phyloP scores from a whole-genome alignment of 768 basidiomycete genomes.

The Boletus rubescentipes region DNA sequence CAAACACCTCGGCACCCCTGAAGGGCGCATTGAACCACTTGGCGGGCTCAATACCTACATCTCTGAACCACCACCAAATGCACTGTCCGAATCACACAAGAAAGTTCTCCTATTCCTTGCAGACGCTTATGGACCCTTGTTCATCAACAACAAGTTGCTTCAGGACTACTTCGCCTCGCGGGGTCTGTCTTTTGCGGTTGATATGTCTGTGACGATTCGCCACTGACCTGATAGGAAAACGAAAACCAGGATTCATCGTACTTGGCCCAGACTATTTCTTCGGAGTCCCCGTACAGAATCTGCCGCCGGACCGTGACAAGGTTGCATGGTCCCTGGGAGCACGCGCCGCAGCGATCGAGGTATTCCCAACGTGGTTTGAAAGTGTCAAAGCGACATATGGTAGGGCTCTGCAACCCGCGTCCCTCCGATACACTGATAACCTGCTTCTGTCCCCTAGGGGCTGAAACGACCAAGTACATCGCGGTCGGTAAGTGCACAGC shows the following conservation, averaged over 20 bases:
- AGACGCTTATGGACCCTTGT: constrained; percentile 58
- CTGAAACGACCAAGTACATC: constrained; percentile 36
- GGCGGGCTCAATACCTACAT: constrained; percentile 55
- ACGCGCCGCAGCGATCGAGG: constrained; percentile 36
- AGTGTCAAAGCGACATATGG: constrained; percentile 48
- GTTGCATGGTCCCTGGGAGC: constrained; percentile 42
- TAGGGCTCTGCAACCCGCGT: constrained; percentile 9
- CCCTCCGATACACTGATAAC: not conserved
- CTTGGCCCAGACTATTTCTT: constrained; percentile 63
- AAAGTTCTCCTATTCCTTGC: constrained; percentile 55
- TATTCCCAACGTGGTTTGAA: constrained; percentile 50
- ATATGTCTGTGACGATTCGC: not conserved
- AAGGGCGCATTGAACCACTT: constrained; percentile 43
- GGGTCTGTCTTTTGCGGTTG: constrained; percentile 35
- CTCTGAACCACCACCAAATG: constrained; percentile 41
- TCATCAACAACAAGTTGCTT: constrained; percentile 52
- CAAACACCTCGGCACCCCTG: constrained; percentile 48
- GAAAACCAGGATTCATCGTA: constrained; percentile 50
- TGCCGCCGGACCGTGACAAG: constrained; percentile 36
- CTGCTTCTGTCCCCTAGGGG: constrained; percentile 10
- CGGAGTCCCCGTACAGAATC: constrained; percentile 45
- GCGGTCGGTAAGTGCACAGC: constrained; percentile 38
- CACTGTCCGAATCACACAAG: constrained; percentile 23
- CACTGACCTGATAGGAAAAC: not conserved
- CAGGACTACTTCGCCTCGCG: constrained; percentile 61